Evolutionary conservation across 208 protist species (phyloP).

Genomic region (Porcisia deanei): DNA sequence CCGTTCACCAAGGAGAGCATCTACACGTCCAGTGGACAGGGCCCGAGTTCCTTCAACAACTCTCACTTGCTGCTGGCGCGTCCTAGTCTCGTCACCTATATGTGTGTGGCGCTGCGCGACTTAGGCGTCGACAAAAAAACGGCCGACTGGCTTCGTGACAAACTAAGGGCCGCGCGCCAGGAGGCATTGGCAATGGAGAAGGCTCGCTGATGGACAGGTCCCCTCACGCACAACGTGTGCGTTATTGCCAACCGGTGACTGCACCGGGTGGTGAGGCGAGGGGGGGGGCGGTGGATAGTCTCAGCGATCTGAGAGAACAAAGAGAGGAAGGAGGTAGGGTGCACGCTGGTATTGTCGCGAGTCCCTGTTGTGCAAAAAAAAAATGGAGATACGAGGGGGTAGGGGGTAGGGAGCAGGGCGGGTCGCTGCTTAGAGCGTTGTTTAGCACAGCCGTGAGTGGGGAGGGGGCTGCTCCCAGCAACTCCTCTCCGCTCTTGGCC

Average conservation of each 20-base stretch:
- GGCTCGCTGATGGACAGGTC: not conserved
- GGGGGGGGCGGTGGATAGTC: not conserved
- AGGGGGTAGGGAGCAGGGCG: too few relatives aligned
- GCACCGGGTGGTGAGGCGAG: not conserved
- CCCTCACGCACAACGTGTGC: not conserved
- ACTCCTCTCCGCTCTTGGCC: too few relatives aligned
- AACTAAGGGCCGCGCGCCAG: slow-evolving; percentile 34
- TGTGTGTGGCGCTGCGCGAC: slow-evolving; percentile 75
- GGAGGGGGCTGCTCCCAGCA: not conserved
- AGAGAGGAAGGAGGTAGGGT: not conserved
- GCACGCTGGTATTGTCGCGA: too few relatives aligned
- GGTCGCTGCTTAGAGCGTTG: too few relatives aligned
- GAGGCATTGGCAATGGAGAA: slow-evolving; percentile 17
- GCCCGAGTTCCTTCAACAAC: slow-evolving; percentile 46
- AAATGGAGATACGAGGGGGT: too few relatives aligned
- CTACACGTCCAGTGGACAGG: slow-evolving; percentile 41
- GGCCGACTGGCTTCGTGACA: slow-evolving; percentile 51
- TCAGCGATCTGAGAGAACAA: not conserved
- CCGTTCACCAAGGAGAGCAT: slow-evolving; percentile 29
- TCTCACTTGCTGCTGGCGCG: slow-evolving; percentile 29
- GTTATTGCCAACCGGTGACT: not conserved
- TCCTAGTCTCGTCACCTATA: slow-evolving; percentile 53
- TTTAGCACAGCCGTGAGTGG: too few relatives aligned
- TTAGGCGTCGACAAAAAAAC: slow-evolving; percentile 57
- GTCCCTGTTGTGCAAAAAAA: too few relatives aligned